phyloP scores from a whole-genome alignment of 805 yeast genomes.

The Wickerhamomyces canadensis region DNA sequence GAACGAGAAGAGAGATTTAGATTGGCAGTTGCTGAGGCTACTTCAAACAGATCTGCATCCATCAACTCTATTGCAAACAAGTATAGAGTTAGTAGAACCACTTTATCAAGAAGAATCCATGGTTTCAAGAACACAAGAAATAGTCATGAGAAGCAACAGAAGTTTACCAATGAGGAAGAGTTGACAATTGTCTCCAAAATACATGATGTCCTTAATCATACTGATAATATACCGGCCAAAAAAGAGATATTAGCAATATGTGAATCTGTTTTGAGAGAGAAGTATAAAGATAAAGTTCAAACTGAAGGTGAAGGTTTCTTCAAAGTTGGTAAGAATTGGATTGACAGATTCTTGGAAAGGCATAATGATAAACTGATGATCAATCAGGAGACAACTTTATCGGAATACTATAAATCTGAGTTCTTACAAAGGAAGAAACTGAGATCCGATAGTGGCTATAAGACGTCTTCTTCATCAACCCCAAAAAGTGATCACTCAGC shows the following conservation, averaged over 20 bases:
- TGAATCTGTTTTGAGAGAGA: slow-evolving; percentile 19
- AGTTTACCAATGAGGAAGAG: slow-evolving; percentile 25
- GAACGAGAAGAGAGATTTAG: slow-evolving; percentile 25
- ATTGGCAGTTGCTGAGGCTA: slow-evolving; percentile 24
- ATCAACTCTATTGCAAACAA: slow-evolving; percentile 26
- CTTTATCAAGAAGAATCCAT: slow-evolving; percentile 24
- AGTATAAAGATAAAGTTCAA: slow-evolving; percentile 14
- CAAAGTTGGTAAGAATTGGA: slow-evolving; percentile 27
- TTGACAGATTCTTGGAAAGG: slow-evolving; percentile 24
- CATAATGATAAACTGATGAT: slow-evolving; percentile 23
- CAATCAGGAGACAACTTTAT: slow-evolving; percentile 14
- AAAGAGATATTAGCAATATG: slow-evolving; percentile 21
- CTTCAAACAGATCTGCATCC: slow-evolving; percentile 21
- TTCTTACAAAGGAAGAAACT: slow-evolving; percentile 21
- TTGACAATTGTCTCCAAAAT: slow-evolving; percentile 15
- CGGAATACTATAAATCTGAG: slow-evolving; percentile 24
- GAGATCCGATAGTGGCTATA: slow-evolving; percentile 18
- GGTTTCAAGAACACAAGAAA: slow-evolving; percentile 25
- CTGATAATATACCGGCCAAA: slow-evolving; percentile 22
- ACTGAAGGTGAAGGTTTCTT: slow-evolving; percentile 13
- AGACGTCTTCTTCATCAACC: slow-evolving; percentile 10
- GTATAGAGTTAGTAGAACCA: slow-evolving; percentile 22
- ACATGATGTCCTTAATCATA: slow-evolving; percentile 15
- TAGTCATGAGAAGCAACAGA: slow-evolving; percentile 26
- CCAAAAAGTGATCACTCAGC: slow-evolving; percentile 10